Conservation (phyloP, 768 basidiomycete species). For the Boletus huronensis region DNA sequence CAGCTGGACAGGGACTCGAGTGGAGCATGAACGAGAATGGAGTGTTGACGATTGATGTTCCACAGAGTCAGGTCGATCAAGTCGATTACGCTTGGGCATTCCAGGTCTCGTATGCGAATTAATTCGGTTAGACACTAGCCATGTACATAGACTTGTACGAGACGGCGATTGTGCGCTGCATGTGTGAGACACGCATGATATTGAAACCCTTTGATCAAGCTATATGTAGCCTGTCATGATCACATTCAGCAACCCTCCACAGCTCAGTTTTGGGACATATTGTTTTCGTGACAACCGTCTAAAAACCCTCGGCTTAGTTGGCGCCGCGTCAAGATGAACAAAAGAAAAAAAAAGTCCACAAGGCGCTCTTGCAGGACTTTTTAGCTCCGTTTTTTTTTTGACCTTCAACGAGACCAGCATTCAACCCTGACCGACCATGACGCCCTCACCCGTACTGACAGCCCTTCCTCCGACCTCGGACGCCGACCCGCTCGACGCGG, state of each 20-base stretch:
- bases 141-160: not conserved
- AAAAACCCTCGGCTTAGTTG: not conserved
- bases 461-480: not conserved
- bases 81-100: slow-evolving; percentile 42
- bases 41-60: slow-evolving; percentile 29
- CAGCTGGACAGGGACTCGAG: slow-evolving; percentile 15
- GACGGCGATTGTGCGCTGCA: too few species aligned
- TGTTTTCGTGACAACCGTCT: slow-evolving; percentile 1
- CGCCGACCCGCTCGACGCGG: not conserved
- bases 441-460: slow-evolving; percentile 6
- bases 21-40: slow-evolving; percentile 35
- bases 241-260: not conserved
- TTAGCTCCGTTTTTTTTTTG: not conserved
- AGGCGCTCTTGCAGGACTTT: not conserved
- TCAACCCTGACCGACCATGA: slow-evolving; percentile 1
- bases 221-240: too few species aligned
- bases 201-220: not conserved
- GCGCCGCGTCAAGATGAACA: slow-evolving; percentile 1
- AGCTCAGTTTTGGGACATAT: slow-evolving; percentile 3
- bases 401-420: too few species aligned
- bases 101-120: slow-evolving; percentile 31
- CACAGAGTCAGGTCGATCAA: slow-evolving; percentile 19
- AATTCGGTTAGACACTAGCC: not conserved
- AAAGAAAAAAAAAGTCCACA: not conserved
- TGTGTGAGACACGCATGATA: not conserved